phyloP scores from a whole-genome alignment of 345 rosid genomes.

The Sonneratia caseolaris region DNA sequence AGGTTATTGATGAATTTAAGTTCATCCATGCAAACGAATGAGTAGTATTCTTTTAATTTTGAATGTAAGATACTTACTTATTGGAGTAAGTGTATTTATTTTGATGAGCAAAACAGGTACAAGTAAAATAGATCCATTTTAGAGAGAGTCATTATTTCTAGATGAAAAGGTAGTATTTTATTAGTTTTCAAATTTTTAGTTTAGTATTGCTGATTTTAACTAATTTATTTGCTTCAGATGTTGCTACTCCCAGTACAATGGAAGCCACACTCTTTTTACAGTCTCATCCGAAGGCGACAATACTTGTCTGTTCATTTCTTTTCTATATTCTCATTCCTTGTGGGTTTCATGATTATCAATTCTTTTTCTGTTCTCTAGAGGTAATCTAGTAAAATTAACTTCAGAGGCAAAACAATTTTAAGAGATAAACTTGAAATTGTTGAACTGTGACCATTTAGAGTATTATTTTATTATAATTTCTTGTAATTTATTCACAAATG shows the following conservation, averaged over 20 bases:
- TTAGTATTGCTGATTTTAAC: slow-evolving; percentile 1
- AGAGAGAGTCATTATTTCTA: neutral
- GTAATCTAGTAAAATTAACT: neutral
- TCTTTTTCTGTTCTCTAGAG: neutral
- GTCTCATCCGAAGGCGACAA: slow-evolving; percentile 58
- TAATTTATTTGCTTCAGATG: slow-evolving; percentile 28
- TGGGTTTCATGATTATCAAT: neutral
- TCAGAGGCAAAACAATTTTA: neutral
- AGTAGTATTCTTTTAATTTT: neutral
- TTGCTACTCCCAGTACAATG: slow-evolving; percentile 31
- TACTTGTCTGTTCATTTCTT: slow-evolving; percentile 95
- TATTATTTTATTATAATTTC: neutral
- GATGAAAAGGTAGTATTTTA: neutral
- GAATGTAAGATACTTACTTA: neutral
- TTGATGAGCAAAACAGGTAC: neutral
- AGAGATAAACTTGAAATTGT: neutral
- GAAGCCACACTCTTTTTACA: slow-evolving; percentile 32
- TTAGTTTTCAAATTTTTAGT: neutral
- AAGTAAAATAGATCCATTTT: too few species aligned
- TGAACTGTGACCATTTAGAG: neutral
- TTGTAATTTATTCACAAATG: neutral
- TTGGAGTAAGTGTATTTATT: neutral
- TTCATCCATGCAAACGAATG: neutral
- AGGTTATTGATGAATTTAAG: neutral
- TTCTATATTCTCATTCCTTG: slow-evolving; percentile 18